Conservation (phyloP, 805 yeast genomes). For the Dipodascus geniculatus region DNA sequence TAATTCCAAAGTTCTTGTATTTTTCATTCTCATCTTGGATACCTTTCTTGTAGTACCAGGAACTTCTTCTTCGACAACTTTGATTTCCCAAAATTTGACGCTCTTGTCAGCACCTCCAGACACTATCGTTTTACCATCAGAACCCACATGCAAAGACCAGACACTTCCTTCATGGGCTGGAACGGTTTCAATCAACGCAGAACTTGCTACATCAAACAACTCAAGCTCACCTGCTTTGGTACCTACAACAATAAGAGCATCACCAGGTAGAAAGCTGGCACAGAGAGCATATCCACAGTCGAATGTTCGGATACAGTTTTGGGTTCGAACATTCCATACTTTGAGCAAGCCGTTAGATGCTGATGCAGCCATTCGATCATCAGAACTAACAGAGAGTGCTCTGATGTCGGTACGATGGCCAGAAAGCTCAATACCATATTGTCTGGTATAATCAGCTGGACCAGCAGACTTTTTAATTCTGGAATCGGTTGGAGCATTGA, state of each 20-base stretch:
- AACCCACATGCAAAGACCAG: slow-evolving; percentile 81
- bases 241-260: slow-evolving; percentile 74
- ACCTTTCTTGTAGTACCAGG: slow-evolving; percentile 52
- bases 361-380: slow-evolving; percentile 68
- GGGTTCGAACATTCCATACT: slow-evolving; percentile 72
- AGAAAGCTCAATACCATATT: slow-evolving; percentile 51
- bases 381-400: slow-evolving; percentile 70
- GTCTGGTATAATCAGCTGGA: slow-evolving; percentile 27
- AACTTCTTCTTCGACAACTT: slow-evolving; percentile 48
- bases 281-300: slow-evolving; percentile 81
- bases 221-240: slow-evolving; percentile 79
- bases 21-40: slow-evolving; percentile 49
- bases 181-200: slow-evolving; percentile 56
- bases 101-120: slow-evolving; percentile 93
- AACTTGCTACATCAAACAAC: slow-evolving; percentile 75
- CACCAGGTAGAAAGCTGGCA: slow-evolving; percentile 82
- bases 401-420: slow-evolving; percentile 92
- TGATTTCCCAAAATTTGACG: slow-evolving; percentile 82
- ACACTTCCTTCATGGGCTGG: slow-evolving; percentile 69
- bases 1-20: slow-evolving; percentile 72
- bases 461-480: slow-evolving; percentile 29
- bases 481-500: slow-evolving; percentile 43
- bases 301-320: slow-evolving; percentile 72
- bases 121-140: slow-evolving; percentile 73
- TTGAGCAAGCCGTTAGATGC: slow-evolving; percentile 86